Conservation (phyloP, 2,329 filamentous ascomycete species). For the Madurella fahalii region DNA sequence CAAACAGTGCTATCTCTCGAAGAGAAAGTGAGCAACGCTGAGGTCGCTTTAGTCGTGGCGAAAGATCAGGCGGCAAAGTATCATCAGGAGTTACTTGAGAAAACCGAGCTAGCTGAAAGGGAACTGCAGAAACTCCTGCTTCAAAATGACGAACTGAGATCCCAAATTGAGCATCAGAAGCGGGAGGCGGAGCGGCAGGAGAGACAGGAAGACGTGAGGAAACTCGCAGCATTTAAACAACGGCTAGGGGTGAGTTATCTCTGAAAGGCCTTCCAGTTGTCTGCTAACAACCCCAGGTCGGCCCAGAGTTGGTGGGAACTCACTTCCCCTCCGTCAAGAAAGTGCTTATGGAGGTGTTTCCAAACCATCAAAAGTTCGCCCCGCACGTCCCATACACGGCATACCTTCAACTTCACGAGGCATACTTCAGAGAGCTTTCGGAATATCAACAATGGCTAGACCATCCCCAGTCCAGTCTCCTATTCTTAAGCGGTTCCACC, state of each 20-base stretch:
- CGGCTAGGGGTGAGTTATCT: neutral
- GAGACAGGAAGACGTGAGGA: neutral
- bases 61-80: neutral
- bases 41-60: neutral
- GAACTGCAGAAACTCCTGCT: neutral
- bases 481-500: neutral
- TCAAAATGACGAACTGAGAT: neutral
- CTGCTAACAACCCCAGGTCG: neutral
- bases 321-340: neutral
- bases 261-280: neutral
- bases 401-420: neutral
- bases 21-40: too few relatives aligned
- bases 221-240: neutral
- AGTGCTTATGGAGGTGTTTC: neutral
- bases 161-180: neutral
- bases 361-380: neutral
- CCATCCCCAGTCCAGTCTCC: neutral
- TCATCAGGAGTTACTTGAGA: neutral
- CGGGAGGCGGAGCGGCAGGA: neutral
- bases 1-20: neutral
- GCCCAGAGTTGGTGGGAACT: neutral
- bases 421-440: neutral
- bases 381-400: neutral
- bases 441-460: neutral
- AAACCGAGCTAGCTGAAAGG: neutral